A percentile compares a stretch with the other conserved stretches of the same genome.
These are phyloP conservation scores for Cenchrus americanus DNA, from an alignment of 176 grass and related monocot genomes.

Conservation along the genomic window DNA sequence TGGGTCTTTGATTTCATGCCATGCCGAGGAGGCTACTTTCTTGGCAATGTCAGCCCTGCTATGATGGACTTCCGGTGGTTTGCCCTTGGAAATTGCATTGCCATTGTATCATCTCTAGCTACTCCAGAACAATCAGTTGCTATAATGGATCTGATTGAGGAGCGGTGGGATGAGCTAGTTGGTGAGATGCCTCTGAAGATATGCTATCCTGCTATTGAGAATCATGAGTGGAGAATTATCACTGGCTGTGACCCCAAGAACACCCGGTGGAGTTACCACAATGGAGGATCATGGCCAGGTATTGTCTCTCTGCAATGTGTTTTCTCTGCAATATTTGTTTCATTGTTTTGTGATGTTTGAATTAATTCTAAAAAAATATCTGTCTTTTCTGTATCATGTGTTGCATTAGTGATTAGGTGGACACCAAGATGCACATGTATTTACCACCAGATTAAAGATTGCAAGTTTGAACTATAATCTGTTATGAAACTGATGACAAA, in stretches of 20 bases:
- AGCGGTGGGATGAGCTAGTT: slow-evolving; percentile 88
- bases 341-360: neutral
- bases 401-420: slow-evolving; percentile 2
- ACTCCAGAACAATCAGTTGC: slow-evolving; percentile 88
- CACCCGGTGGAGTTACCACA: slow-evolving; percentile 97
- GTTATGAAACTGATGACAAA: slow-evolving; percentile 1
- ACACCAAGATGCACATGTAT: neutral
- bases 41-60: slow-evolving; percentile 92
- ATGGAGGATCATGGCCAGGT: slow-evolving; percentile 99
- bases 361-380: neutral
- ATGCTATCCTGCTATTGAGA: slow-evolving; percentile 85
- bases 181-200: slow-evolving; percentile 96
- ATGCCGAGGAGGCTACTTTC: slow-evolving; percentile 79
- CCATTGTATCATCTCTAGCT: slow-evolving; percentile 86
- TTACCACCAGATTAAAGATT: neutral
- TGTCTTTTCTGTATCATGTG: neutral
- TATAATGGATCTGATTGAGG: slow-evolving; percentile 96
- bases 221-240: slow-evolving; percentile 90
- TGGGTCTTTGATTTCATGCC: slow-evolving; percentile 99
- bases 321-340: neutral
- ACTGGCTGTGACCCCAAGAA: slow-evolving; percentile 95
- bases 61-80: slow-evolving; percentile 99
- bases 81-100: slow-evolving; percentile 90
- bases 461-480: neutral
- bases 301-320: slow-evolving; percentile 10